Conservation (phyloP, 441 rosid genomes). For the Aleurites moluccanus region DNA sequence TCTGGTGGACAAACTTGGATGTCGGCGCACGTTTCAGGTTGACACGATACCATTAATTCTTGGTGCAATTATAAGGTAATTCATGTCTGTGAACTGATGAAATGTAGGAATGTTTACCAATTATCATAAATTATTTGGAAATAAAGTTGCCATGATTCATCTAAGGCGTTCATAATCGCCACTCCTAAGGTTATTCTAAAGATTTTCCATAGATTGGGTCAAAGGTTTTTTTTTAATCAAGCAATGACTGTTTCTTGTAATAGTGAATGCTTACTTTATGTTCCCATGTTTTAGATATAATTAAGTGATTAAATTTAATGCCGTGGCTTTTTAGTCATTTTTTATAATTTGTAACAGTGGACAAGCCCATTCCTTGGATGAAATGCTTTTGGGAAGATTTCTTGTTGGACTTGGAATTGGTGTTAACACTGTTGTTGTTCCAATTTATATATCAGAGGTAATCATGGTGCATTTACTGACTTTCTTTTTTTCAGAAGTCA, state of each 20-base stretch:
- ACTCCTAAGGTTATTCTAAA: neutral
- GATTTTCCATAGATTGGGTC: neutral
- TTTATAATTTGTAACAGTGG: conserved; percentile 48
- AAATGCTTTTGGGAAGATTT: conserved; percentile 73
- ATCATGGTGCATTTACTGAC: neutral
- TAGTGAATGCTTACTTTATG: neutral
- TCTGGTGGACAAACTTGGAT: conserved; percentile 61
- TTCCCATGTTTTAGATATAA: neutral
- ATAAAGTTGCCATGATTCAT: neutral
- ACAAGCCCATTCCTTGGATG: conserved; percentile 71
- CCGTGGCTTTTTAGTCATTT: neutral
- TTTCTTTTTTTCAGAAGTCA: neutral
- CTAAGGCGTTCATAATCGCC: neutral
- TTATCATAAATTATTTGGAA: neutral
- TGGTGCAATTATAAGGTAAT: conserved; percentile 70
- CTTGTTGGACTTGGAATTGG: conserved; percentile 86
- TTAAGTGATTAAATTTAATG: neutral
- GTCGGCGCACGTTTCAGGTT: conserved; percentile 65
- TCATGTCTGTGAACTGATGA: neutral
- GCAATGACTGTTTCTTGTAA: neutral
- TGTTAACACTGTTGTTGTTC: conserved; percentile 73
- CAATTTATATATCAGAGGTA: conserved; percentile 78
- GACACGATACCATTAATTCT: conserved; percentile 53
- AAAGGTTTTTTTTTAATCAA: neutral
- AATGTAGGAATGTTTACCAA: neutral